Base-by-base conservation (phyloP, 1,284 basidiomycete genomes). In the Pascua sp. region DNA sequence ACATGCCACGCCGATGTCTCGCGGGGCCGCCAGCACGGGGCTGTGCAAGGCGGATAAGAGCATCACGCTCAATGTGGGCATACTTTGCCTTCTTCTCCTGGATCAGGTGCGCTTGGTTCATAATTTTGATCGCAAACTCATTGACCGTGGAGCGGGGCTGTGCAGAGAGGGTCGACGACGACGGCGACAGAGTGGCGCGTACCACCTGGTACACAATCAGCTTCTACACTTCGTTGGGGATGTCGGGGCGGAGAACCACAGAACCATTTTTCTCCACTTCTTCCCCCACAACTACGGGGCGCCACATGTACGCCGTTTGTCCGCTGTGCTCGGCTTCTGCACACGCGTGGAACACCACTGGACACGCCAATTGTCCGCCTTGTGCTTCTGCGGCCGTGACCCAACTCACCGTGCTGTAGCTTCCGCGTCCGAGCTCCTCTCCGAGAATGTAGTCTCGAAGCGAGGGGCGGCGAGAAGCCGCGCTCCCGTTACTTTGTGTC, bases 41-140 rank as follows among this genome's bases (percentile, higher is more conserved):
- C 5, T 73, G 71, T 1, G 77, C 75, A 1, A 82, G 71, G 1
- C 76, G 64, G 48, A 81, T 77, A 32, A 82, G 67, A 11, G 80
- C 79, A 55, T 81, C 80, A 8, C 79, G 73, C 67, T 82, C 81
- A 50, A 81, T 78, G 54, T 78, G 72, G n/a, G 80, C 81, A 59
- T 82, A 82, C 57, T 81, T 80, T 4, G 75, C 77, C 67, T 81
- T 81, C 61, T 79, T 80, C 68, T 81, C 79, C 49, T 77, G 75
- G 18, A 78, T 64, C 18, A 79, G 72, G 53, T 79, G 77, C 17
- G 69, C 67, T 63, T 82, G 81, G 62, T 81, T 80, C 63, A 82
- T 78, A 37, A 81, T 78, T 56, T 82, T 82, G 67, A 82, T 75
- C 8, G 81, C 81, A 59, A 78, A 81, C 43, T 72, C 64, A 10